A percentile compares a stretch with the other conserved stretches of the same genome.
Evolutionary conservation across 345 rosid genomes (phyloP).

Genomic region (Excoecaria cochinchinensis): DNA sequence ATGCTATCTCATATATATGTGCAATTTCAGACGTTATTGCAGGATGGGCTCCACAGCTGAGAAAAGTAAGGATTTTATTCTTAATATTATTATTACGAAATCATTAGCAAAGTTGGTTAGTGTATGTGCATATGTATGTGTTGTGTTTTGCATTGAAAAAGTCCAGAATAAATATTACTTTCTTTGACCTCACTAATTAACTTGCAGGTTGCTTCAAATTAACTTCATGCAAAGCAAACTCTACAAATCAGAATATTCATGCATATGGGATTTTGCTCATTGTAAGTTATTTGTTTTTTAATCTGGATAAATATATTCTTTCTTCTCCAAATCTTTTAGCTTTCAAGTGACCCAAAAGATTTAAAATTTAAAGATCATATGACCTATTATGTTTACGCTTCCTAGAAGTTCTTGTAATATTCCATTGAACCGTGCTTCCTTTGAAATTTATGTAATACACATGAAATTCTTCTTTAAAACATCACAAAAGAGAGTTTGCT

Average conservation of each 20-base stretch:
- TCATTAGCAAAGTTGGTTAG: not conserved
- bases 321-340: not conserved
- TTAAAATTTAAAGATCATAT: not conserved
- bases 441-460: not conserved
- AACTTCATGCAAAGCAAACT: conserved; percentile 61
- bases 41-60: conserved; percentile 70
- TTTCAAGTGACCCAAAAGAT: not conserved
- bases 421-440: not conserved
- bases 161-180: not conserved
- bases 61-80: conserved; percentile 43
- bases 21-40: conserved; percentile 67
- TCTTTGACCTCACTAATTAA: not conserved
- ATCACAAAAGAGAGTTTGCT: not conserved
- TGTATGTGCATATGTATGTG: not conserved
- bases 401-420: not conserved
- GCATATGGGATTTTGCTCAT: conserved; percentile 76
- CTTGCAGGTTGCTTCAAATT: conserved; percentile 79
- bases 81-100: not conserved
- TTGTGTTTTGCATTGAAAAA: not conserved
- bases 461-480: conserved; percentile 9
- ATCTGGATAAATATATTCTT: not conserved
- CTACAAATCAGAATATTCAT: conserved; percentile 69
- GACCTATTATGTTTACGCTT: not conserved
- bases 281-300: conserved; percentile 48
- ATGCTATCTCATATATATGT: conserved; percentile 19